Evolutionary conservation across 768 basidiomycete species (phyloP), one percentile per base, ranked within the genome.

Genomic region (Boletus fagicola): DNA sequence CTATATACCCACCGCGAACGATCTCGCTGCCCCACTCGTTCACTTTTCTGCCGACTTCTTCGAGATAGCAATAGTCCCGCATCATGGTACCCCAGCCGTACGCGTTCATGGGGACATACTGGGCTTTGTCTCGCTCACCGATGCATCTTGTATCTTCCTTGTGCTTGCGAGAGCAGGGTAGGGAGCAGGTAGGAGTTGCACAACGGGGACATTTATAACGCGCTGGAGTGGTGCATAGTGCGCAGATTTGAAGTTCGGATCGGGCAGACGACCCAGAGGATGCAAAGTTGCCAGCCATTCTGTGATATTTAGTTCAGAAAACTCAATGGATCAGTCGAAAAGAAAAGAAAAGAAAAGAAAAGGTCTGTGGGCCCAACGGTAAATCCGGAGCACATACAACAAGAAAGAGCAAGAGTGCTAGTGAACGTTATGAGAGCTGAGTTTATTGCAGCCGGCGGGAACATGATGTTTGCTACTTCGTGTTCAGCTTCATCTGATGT

Each of bases 1-100:
- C 58, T 65, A 62, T 61, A 71, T 83, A 84, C 42, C 87, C 81
- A 55, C 90, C 82, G 51, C 77, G 76, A 60, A 80, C 79, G 58
- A 92, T 88, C 65, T 91, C 83, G 63, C 75, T 70, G 0, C 88
- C 92, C 86, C 88, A 90, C 13, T 82, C 84, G 22, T 78, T 77
- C n/a, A 88, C 85, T 62, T 81, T 85, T 61, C 94, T 74, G 22
- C 89, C 84, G 31, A 93, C 72, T 18, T 92, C 90, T 73, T 97
- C 94, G 62, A 97, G 77, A 68, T 86, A 94, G 42, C 79, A 78
- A 70, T 94, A 97, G 73, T 97, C 94, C 63, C 87, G 82, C 86
- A 93, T 89, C 86, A 96, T 87, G 28, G 82, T 80, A 10, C 92
- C 91, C 83, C 90, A 92, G 5, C 83, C 82, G 66, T 93, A 96